Conservation (phyloP, 192 early-diverging fungal genomes). For the Backusella circina region DNA sequence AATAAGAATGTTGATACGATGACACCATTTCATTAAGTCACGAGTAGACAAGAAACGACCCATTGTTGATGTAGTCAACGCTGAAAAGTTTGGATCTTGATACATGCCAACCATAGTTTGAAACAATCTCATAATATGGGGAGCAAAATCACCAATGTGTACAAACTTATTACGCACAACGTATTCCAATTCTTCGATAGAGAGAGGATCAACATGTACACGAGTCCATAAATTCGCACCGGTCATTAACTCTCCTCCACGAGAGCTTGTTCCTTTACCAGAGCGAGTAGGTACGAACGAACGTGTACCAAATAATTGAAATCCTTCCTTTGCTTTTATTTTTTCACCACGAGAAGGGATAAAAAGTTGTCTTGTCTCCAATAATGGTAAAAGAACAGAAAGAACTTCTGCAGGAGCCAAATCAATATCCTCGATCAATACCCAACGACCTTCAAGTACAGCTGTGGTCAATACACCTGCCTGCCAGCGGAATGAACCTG, state of each 20-base stretch:
- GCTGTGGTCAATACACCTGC: slow-evolving; percentile 91
- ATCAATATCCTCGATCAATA: slow-evolving; percentile 97
- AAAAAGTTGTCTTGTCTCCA: slow-evolving; percentile 88
- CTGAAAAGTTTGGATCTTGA: slow-evolving; percentile 41
- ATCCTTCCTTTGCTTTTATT: slow-evolving; percentile 77
- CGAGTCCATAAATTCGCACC: slow-evolving; percentile 79
- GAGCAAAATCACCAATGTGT: slow-evolving; percentile 44
- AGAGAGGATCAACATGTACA: slow-evolving; percentile 62
- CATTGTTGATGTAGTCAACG: slow-evolving; percentile 41
- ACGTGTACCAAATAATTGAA: slow-evolving; percentile 91
- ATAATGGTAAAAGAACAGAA: slow-evolving; percentile 84
- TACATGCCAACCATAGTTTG: slow-evolving; percentile 42
- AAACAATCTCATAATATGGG: slow-evolving; percentile 55
- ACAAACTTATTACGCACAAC: slow-evolving; percentile 58
- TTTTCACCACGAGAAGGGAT: slow-evolving; percentile 88
- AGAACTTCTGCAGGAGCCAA: slow-evolving; percentile 93
- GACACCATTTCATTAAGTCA: slow-evolving; percentile 92
- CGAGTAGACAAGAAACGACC: slow-evolving; percentile 70
- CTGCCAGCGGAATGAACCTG: slow-evolving; percentile 95
- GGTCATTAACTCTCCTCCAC: slow-evolving; percentile 44
- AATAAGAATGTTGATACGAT: slow-evolving; percentile 57
- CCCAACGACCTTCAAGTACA: slow-evolving; percentile 87
- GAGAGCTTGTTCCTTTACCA: slow-evolving; percentile 38
- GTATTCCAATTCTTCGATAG: slow-evolving; percentile 57
- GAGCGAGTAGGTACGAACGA: slow-evolving; percentile 52